Base-by-base conservation (phyloP, 805 yeast species). In the Allodekkera sacchari region DNA sequence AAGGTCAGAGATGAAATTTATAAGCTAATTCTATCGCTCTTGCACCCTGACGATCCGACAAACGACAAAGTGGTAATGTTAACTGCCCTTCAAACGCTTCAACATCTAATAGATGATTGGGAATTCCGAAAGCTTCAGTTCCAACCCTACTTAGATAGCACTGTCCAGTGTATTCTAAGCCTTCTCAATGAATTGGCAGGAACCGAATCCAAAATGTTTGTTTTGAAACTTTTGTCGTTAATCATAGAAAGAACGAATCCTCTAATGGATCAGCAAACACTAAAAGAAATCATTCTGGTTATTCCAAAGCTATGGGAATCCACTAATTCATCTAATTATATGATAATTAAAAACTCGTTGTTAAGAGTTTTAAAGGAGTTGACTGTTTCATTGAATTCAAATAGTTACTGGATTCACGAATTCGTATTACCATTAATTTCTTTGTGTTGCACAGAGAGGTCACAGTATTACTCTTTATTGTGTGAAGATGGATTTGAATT, bases 401-500 rank as follows among this genome's bases (percentile, higher is more conserved):
- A 74, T 34, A 76, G 75, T 1, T 31, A 50, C 50, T 41, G 61
- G 44, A 54, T 70, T 35, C 53, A 77, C 66, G 56, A 64, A 4
- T 71, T 80, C 19, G 66, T 80, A 1, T 44, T 83, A 9, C 92
- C 94, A 1, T 57, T 84, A 36, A 64, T 87, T 17, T 57, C 61
- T 9, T 55, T 63, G 6, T 70, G 80, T 28, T 78, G 92, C 45
- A 75, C 83, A 41, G 68, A 77, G 1, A 60, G 62, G 14, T 70
- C 85, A 1, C 66, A 67, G 15, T 63, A 59, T 32, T 69, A 72
- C 37, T 58, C 71, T 2, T 60, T 83, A 32, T 53, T 88, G 7
- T 67, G 79, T 13, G 96, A 88, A 49, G 96, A 88, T 57, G 95
- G 94, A 0, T 75, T 72, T 48, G 94, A 84, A 35, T 61, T 88